Base-by-base conservation (phyloP, 305 asterid genomes). In the Fraxinus paxiana region DNA sequence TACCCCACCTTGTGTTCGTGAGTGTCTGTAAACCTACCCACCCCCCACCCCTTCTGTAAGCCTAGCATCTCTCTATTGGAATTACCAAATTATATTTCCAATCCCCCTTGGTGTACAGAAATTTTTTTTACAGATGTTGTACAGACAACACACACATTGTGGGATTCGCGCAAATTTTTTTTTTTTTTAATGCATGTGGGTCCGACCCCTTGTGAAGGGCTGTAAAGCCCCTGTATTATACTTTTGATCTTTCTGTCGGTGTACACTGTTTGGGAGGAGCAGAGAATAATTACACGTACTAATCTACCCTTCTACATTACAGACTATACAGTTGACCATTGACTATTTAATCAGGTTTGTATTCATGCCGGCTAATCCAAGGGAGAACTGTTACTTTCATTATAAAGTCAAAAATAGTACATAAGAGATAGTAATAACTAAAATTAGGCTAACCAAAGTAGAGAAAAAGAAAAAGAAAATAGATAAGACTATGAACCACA, bases 201-300 rank as follows among this genome's bases (percentile, higher is more conserved):
- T 2, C 31, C 31, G 31, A 4, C 31, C 31, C 31, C 3, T 2
- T 28, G 31, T 28, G 31, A 28, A 2, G 28, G 28, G 28, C 28
- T 26, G 28, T 26, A 26, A 26, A 26, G 28, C 28, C 28, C n/a
- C n/a, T n/a, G n/a, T n/a, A n/a, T n/a, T n/a, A n/a, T n/a, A n/a
- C n/a, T n/a, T n/a, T n/a, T n/a, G n/a, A n/a, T n/a, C 26, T 1
- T 13, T 77, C 28, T 6, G 74, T 69, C 74, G 38, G 74, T 69
- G 41, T 28, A 15, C 38, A 30, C 38, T 54, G 75, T 73, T 82
- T 41, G 81, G 77, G 61, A 56, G 33, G 17, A 35, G 74, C 84
- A 80, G 51, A 79, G 88, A 54, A 89, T 67, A 82, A 80, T 63
- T 30, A 76, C 90, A 83, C 85, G 88, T 86, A 79, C 89, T 18